A percentile compares a stretch with the other conserved stretches of the same genome.
Evolutionary conservation across 2,329 filamentous ascomycete species (phyloP).

Genomic region (Arthrobotrys conoides): DNA sequence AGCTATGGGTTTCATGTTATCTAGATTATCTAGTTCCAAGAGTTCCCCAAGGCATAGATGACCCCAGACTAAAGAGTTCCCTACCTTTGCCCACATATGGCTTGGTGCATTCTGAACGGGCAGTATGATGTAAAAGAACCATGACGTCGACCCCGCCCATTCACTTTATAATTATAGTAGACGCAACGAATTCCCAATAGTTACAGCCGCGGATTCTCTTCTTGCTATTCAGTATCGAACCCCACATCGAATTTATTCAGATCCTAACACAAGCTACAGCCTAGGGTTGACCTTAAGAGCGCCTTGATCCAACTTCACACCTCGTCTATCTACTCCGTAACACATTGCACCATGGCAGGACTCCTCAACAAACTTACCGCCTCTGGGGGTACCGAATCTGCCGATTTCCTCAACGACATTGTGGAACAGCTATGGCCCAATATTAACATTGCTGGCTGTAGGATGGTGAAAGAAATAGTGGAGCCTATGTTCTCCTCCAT

Average conservation of each 20-base stretch:
- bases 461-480: constrained; percentile 69
- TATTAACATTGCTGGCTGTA: constrained; percentile 68
- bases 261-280: neutral
- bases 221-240: neutral
- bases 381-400: constrained; percentile 68
- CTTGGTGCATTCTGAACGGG: no score
- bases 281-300: neutral
- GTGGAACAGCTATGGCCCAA: constrained; percentile 71
- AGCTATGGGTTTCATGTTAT: no score
- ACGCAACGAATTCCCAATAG: no score
- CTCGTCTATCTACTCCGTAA: neutral
- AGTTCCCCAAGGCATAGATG: no score
- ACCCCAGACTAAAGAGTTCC: no score
- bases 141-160: no score
- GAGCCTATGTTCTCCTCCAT: constrained; percentile 70
- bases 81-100: no score
- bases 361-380: constrained; percentile 68
- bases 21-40: no score
- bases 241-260: neutral
- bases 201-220: no score
- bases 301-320: neutral
- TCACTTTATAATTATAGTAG: no score
- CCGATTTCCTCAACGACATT: constrained; percentile 70
- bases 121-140: no score
- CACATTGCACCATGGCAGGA: constrained; percentile 64